Base-by-base conservation (phyloP, 164 flowering plant species). In the Platanus orientalis region DNA sequence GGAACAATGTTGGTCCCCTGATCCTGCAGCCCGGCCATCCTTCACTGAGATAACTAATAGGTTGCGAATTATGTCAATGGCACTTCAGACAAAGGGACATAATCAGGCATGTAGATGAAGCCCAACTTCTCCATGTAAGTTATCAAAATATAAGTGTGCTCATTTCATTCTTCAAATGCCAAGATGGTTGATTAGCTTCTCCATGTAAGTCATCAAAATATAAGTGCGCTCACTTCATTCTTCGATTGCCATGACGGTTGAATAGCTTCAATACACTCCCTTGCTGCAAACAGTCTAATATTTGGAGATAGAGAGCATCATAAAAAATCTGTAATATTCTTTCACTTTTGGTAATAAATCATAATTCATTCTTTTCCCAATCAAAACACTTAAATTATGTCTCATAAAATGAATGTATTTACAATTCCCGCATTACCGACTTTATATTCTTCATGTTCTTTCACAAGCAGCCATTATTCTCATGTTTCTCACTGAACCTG, bases 1-100 rank as follows among this genome's bases (percentile, higher is more conserved):
- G 92, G 94, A 88, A 73, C 73, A 83, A 36, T 90, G 97, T 66
- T 90, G 97, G 97, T 80, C 91, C 16, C 79, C 86, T 17, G 88
- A 88, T 20, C 92, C 97, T 19, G 73, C 73, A 19, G 71, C 62
- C 26, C 67, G 97, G 26, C 97, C 95, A 28, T 78, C 88, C n/a
- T 90, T 90, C 71, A 76, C 88, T 4, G 89, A 88, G 72, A 83
- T 90, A 67, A 79, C 97, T 24, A 66, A 69, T 57, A 71, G 84
- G 45, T 58, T 90, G 50, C 84, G 91, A 0, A 53, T 70, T 3
- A 86, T 88, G 92, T 79, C 89, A 42, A 63, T 55, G 60, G 63
- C 74, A 6, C 70, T 81, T 62, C 81, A 70, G 54, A 11, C 75
- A 19, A 83, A 73, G 70, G 78, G 78, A 57, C 42, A 40, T 19